Percentiles rank a stretch among this genome's conserved stretches.
Conservation (phyloP, 176 grass and related monocot genomes). For the Oryza rufipogon region DNA sequence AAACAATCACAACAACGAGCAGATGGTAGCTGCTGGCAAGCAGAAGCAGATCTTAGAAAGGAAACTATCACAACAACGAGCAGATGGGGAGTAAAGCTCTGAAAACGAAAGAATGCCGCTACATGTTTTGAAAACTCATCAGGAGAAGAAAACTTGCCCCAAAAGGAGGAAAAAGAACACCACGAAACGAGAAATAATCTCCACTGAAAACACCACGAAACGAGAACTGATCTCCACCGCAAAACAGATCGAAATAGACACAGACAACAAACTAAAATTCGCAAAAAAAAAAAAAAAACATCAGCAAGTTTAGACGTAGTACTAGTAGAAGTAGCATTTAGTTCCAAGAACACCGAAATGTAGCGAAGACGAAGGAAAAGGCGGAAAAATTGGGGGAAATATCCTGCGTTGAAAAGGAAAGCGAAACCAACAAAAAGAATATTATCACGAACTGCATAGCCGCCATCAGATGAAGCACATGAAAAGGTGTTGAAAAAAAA, state of each 20-base stretch:
- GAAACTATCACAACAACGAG: neutral
- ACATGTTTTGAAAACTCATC: constrained; percentile 27
- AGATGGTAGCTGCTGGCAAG: constrained; percentile 17
- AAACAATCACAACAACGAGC: neutral
- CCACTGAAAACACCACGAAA: neutral
- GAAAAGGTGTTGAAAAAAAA: neutral
- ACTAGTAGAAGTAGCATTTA: neutral
- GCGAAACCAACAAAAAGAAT: neutral
- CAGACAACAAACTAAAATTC: neutral
- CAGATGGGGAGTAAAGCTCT: constrained; percentile 12
- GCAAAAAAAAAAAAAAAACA: neutral
- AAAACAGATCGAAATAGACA: constrained; percentile 14
- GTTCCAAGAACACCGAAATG: constrained; percentile 21
- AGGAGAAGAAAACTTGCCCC: constrained; percentile 33
- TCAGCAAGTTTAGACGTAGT: neutral
- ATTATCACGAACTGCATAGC: constrained; percentile 15
- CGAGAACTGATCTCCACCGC: neutral
- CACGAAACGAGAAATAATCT: neutral
- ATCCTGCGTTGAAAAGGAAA: neutral
- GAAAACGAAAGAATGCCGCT: constrained; percentile 7
- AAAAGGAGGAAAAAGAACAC: constrained; percentile 8
- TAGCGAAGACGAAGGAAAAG: neutral
- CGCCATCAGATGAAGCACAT: constrained; percentile 2
- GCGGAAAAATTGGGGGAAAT: no score
- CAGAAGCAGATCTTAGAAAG: neutral